phyloP scores from a whole-genome alignment of 2,329 filamentous ascomycete genomes.

The Mycocentrospora acerina region DNA sequence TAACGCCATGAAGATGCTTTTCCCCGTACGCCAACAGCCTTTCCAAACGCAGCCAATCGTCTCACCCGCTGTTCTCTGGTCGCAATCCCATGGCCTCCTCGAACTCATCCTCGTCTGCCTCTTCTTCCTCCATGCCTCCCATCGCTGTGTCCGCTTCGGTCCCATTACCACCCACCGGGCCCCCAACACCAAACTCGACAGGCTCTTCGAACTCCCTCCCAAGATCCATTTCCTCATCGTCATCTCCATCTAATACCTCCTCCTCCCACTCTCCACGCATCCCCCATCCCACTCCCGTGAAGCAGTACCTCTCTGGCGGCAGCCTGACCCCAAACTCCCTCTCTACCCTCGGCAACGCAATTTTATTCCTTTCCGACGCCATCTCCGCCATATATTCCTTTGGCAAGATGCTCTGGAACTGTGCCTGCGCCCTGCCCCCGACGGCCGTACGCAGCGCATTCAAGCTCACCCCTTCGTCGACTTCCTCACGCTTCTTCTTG shows the following conservation, averaged over 20 bases:
- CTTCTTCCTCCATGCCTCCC: slow-evolving; percentile 38
- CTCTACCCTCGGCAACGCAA: slow-evolving; percentile 47
- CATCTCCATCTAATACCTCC: slow-evolving; percentile 67
- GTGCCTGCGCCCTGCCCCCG: slow-evolving; percentile 65
- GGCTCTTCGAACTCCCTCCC: slow-evolving; percentile 29
- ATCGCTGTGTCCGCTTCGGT: slow-evolving; percentile 29
- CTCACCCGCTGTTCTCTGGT: too few relatives aligned
- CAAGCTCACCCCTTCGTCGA: slow-evolving; percentile 56
- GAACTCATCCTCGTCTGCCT: slow-evolving; percentile 49
- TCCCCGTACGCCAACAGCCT: not conserved
- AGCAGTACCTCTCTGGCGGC: slow-evolving; percentile 61
- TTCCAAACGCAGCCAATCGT: too few relatives aligned
- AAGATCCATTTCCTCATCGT: slow-evolving; percentile 7
- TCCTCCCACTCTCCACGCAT: slow-evolving; percentile 55
- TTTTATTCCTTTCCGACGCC: slow-evolving; percentile 53
- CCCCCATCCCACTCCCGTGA: slow-evolving; percentile 39
- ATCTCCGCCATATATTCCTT: slow-evolving; percentile 79
- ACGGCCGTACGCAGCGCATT: slow-evolving; percentile 74
- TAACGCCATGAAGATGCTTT: slow-evolving; percentile 23
- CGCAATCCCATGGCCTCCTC: slow-evolving; percentile 40
- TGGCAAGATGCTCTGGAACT: slow-evolving; percentile 62
- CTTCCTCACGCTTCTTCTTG: slow-evolving; percentile 26
- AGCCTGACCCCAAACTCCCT: slow-evolving; percentile 59
- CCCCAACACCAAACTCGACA: slow-evolving; percentile 47
- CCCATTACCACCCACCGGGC: slow-evolving; percentile 27